phyloP scores from a whole-genome alignment of 176 grass and related monocot genomes.

The Aegilops longissima region DNA sequence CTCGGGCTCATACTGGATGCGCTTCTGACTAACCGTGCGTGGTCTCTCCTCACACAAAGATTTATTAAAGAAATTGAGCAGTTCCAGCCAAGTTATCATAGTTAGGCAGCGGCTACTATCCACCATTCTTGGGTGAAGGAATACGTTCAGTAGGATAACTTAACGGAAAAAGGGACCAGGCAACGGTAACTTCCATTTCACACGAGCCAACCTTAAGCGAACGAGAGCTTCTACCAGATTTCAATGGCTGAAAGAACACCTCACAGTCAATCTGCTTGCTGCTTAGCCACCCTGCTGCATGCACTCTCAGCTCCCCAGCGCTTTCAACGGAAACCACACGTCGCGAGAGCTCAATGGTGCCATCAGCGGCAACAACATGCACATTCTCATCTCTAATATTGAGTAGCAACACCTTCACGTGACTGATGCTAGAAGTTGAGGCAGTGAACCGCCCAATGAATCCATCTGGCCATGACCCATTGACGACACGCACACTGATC shows the following conservation, averaged over 20 bases:
- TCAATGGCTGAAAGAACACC: not conserved
- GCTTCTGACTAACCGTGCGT: too few species aligned
- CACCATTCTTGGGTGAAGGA: not conserved
- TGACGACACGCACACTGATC: not conserved
- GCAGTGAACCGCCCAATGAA: not conserved
- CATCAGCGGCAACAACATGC: not conserved
- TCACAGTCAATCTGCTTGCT: not conserved
- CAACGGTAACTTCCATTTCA: slow-evolving; percentile 5
- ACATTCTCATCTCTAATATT: not conserved
- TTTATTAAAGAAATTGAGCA: too few species aligned
- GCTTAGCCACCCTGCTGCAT: not conserved
- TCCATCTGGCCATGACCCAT: not conserved
- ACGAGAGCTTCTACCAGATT: not conserved
- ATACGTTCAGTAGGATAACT: not conserved
- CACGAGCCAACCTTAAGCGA: not conserved
- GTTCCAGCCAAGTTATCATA: too few species aligned
- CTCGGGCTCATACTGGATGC: too few species aligned
- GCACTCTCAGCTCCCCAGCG: not conserved
- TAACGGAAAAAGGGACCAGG: not conserved
- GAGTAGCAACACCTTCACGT: not conserved
- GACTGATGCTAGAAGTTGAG: not conserved
- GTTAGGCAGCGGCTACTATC: too few species aligned
- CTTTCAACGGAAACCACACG: not conserved
- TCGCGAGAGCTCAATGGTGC: not conserved
- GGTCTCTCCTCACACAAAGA: too few species aligned